Base-by-base conservation (phyloP, 441 rosid species). In the Aquilaria agallochum region DNA sequence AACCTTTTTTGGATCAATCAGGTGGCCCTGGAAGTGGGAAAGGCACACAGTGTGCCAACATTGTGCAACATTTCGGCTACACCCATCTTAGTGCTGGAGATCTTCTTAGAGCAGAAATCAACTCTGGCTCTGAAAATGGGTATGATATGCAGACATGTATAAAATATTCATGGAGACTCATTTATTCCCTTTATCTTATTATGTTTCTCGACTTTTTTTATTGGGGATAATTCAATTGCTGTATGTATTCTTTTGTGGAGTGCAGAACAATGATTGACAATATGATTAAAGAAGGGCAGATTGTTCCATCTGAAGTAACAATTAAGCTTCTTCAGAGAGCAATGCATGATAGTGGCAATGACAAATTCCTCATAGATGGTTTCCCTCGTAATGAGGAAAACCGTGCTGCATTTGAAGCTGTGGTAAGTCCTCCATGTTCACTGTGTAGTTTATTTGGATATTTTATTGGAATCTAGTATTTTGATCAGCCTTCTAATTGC, bases 1-100 rank as follows among this genome's bases (percentile, higher is more conserved):
- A 20, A 20, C 46, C 56, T 61, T 53, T 50, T 7, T 53, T 5
- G 50, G 31, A 9, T 36, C 31, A 34, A 34, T 3, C 47, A 91
- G 93, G 98, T 74, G 96, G 96, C 48, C 96, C 98, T 33, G 95
- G 96, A 72, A 89, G 98, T 62, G 96, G 98, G 57, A 92, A 92
- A 77, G 94, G 96, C 40, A 92, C 97, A 44, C 96, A 92, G 62
- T 88, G 96, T 75, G 84, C 84, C 31, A 85, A 88, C 46, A 72
- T 92, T 67, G 89, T 88, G 0, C 3, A 84, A 44, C 76, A 86
- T 65, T 92, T 87, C 65, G 83, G 84, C 4, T 92, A 76, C 64
- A 90, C 96, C 40, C 98, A 92, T 85, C 88, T 90, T 11, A 87
- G 98, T 75, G 96, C 94, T 63, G 98, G 96, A 49, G 97, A 92